These are phyloP conservation scores for Suillus cothurnatus DNA, from an alignment of 768 basidiomycete genomes.

Conservation along the genomic window DNA sequence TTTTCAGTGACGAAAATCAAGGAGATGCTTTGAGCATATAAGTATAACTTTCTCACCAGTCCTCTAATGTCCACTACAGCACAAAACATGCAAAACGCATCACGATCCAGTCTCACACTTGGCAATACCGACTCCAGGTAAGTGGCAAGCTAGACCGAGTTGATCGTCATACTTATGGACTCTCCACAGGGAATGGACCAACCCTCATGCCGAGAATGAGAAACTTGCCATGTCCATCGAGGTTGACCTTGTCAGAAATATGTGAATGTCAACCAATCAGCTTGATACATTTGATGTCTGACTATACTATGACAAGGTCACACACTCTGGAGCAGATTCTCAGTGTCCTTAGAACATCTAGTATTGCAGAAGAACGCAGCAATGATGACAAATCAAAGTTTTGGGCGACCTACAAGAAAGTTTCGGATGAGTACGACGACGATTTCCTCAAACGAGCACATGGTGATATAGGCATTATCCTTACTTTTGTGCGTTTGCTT, in stretches of 20 bases:
- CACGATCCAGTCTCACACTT: background rate
- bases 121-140: background rate
- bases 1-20: too few relatives aligned
- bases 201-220: background rate
- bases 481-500: background rate
- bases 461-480: too few relatives aligned
- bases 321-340: background rate
- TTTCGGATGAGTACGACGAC: too few relatives aligned
- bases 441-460: too few relatives aligned
- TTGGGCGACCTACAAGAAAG: too few relatives aligned
- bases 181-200: background rate
- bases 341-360: background rate
- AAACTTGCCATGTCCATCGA: background rate
- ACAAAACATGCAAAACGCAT: background rate
- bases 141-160: background rate
- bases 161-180: too few relatives aligned
- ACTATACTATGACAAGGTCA: background rate
- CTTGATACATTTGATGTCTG: background rate
- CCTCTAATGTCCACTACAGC: background rate
- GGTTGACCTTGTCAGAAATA: background rate
- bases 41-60: too few relatives aligned
- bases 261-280: background rate
- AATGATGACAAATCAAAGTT: too few relatives aligned
- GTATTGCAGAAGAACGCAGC: background rate
- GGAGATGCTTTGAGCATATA: too few relatives aligned